phyloP scores from a whole-genome alignment of 2,329 filamentous ascomycete genomes.

The Trichoderma lentiforme region DNA sequence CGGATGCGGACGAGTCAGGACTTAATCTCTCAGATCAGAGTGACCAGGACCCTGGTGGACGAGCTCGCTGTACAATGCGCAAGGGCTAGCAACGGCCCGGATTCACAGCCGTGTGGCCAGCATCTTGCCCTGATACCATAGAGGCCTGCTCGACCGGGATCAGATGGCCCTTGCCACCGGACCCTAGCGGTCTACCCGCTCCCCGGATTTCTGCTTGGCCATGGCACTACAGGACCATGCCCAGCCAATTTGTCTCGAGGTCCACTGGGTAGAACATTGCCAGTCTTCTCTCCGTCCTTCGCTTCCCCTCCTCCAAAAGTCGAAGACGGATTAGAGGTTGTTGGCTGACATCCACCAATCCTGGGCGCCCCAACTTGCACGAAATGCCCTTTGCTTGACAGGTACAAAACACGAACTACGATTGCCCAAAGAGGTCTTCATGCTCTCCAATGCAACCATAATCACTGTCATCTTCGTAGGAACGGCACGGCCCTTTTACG shows the following conservation, averaged over 20 bases:
- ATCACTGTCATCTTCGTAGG: not conserved
- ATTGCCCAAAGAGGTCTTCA: not conserved
- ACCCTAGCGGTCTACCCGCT: slow-evolving; percentile 23
- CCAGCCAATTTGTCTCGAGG: slow-evolving; percentile 14
- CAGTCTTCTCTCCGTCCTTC: slow-evolving; percentile 12
- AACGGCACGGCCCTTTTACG: not conserved
- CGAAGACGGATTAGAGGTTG: not conserved
- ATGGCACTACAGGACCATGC: slow-evolving; percentile 15
- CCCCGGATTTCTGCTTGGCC: slow-evolving; percentile 32
- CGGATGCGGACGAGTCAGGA: slow-evolving; percentile 17
- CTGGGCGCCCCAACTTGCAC: not conserved
- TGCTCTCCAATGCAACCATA: not conserved
- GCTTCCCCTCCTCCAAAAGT: not conserved
- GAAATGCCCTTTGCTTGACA: not conserved
- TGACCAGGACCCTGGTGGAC: not conserved
- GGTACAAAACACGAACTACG: not conserved
- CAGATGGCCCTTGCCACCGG: slow-evolving; percentile 28
- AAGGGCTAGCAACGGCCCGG: slow-evolving; percentile 34
- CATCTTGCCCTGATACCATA: slow-evolving; percentile 19
- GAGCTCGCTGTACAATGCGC: slow-evolving; percentile 2
- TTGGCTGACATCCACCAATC: not conserved
- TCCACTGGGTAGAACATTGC: slow-evolving; percentile 10
- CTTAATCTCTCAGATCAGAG: slow-evolving; percentile 15
- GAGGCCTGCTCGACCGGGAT: slow-evolving; percentile 29
- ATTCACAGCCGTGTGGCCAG: slow-evolving; percentile 35